Percentiles rank a stretch among this genome's conserved stretches.
Conservation (phyloP, 345 rosid genomes). For the Eucalyptus sp. region DNA sequence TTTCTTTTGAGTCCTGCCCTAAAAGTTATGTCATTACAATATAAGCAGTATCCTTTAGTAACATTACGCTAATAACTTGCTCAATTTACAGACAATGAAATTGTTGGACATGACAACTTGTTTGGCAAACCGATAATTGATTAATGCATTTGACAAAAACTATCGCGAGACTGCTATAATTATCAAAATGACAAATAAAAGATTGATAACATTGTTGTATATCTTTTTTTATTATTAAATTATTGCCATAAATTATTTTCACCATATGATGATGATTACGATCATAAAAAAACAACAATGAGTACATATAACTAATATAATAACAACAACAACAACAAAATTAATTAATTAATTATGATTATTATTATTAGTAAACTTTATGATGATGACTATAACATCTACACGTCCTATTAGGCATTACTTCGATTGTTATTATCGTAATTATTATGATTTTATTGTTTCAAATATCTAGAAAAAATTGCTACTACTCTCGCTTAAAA, state of each 20-base stretch:
- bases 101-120: neutral
- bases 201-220: neutral
- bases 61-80: neutral
- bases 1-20: accelerated
- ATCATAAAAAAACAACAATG: neutral
- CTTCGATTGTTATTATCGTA: neutral
- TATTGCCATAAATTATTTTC: too few relatives aligned
- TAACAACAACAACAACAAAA: too few relatives aligned
- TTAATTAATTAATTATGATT: too few relatives aligned
- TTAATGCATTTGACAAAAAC: neutral
- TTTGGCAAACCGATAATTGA: neutral
- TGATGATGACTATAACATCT: neutral
- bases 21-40: neutral
- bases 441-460: neutral
- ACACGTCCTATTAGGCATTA: neutral
- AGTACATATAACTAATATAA: too few relatives aligned
- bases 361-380: neutral
- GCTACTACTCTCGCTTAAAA: neutral
- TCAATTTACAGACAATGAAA: accelerated
- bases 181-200: neutral
- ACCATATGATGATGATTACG: neutral
- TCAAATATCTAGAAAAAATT: neutral
- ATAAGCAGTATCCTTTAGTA: neutral
- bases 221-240: too few relatives aligned
- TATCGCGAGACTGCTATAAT: accelerated